Conservation (phyloP, 2,329 filamentous ascomycete genomes). For the Fusarium brachygibbosum region DNA sequence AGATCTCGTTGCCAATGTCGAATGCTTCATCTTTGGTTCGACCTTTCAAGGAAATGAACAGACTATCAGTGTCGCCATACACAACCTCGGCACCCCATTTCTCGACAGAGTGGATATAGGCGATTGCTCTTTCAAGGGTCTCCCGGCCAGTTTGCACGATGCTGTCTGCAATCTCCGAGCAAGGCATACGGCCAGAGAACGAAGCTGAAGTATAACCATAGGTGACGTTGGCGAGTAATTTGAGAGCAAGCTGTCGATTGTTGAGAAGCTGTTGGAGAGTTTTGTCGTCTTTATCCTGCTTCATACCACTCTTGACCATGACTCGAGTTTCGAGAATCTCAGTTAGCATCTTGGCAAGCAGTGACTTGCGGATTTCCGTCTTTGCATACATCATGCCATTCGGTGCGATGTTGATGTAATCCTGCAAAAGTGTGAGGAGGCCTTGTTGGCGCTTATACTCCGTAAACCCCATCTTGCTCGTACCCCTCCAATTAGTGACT, state of each 20-base stretch:
- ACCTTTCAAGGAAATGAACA: constrained; percentile 92
- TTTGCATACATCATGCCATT: constrained; percentile 98
- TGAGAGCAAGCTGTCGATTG: constrained; percentile 92
- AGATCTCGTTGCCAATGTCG: constrained; percentile 91
- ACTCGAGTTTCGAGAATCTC: constrained; percentile 96
- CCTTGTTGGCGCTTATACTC: constrained; percentile 84
- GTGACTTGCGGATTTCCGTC: constrained; percentile 84
- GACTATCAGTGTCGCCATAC: constrained; percentile 96
- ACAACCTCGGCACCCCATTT: constrained; percentile 96
- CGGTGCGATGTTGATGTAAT: constrained; percentile 91
- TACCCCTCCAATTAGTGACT: constrained; percentile 87
- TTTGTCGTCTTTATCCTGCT: constrained; percentile 89
- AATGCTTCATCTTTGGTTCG: constrained; percentile 91
- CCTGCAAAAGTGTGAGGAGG: constrained; percentile 81
- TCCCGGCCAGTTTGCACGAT: constrained; percentile 97
- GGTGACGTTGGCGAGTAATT: constrained; percentile 97
- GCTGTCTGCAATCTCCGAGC: constrained; percentile 96
- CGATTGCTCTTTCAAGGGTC: constrained; percentile 93
- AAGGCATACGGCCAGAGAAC: constrained; percentile 97
- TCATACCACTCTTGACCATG: constrained; percentile 99
- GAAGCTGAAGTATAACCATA: constrained; percentile 98
- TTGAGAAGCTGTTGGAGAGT: constrained; percentile 88
- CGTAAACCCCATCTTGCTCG: constrained; percentile 93
- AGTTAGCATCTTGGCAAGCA: constrained; percentile 95
- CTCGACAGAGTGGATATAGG: constrained; percentile 87